A percentile compares a stretch with the other conserved stretches of the same genome.
phyloP scores from a whole-genome alignment of 139 green algal species.

The Micractinium sp. region DNA sequence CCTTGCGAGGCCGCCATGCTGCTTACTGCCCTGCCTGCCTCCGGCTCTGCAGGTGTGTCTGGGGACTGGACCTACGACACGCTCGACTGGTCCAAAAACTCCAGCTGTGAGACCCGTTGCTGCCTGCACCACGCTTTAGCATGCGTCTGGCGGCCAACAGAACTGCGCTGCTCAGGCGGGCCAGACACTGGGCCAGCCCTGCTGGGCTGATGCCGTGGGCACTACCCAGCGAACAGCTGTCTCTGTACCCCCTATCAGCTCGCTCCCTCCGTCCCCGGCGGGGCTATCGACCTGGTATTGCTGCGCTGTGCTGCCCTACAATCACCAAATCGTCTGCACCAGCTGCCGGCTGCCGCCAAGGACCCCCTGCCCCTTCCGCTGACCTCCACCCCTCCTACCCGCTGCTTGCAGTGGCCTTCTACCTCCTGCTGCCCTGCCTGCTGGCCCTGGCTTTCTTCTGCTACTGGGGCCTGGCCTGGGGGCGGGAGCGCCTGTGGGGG shows the following conservation, averaged over 20 bases:
- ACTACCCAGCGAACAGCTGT: too few species aligned
- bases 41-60: not conserved
- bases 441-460: not conserved
- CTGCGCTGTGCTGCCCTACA: not conserved
- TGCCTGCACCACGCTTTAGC: too few species aligned
- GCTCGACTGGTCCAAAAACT: not conserved
- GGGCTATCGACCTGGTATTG: too few species aligned
- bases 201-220: too few species aligned
- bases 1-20: too few species aligned
- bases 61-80: not conserved
- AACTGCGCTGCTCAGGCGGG: too few species aligned
- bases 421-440: not conserved
- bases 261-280: too few species aligned
- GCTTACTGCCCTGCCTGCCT: not conserved
- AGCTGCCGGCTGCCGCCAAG: not conserved
- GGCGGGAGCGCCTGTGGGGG: not conserved
- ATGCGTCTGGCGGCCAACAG: too few species aligned
- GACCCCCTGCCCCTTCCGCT: not conserved
- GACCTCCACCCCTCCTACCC: not conserved
- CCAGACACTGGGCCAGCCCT: too few species aligned
- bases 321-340: not conserved
- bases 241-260: too few species aligned
- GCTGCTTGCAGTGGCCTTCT: not conserved
- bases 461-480: not conserved
- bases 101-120: not conserved